Percentiles rank a stretch among this genome's conserved stretches.
phyloP scores from a whole-genome alignment of 768 basidiomycete genomes.

The Fibroporia radiculosa region DNA sequence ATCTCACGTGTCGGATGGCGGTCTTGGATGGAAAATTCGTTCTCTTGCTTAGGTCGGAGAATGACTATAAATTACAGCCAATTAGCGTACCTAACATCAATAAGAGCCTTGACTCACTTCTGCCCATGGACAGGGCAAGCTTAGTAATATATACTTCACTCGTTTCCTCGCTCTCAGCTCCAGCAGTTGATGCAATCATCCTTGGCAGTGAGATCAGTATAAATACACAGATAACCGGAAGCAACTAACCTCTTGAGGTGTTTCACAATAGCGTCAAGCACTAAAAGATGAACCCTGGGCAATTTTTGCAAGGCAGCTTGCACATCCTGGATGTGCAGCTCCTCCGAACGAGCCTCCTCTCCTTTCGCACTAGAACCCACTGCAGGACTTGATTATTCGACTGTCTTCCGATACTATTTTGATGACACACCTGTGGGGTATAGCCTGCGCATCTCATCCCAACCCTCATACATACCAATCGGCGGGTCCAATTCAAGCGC shows the following conservation, averaged over 20 bases:
- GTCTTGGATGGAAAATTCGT: constrained; percentile 83
- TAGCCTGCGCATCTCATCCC: constrained; percentile 85
- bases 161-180: constrained; percentile 48
- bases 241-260: constrained; percentile 65
- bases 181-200: constrained; percentile 55
- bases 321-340: constrained; percentile 58
- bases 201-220: constrained; percentile 26
- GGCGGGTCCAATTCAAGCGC: constrained; percentile 88
- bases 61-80: constrained; percentile 49
- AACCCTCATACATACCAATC: constrained; percentile 76
- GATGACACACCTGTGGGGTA: constrained; percentile 53
- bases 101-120: constrained; percentile 47
- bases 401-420: neutral
- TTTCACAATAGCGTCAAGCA: constrained; percentile 68
- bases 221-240: neutral
- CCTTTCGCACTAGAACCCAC: constrained; percentile 48
- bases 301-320: constrained; percentile 56
- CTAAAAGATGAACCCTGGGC: constrained; percentile 73
- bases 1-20: constrained; percentile 70
- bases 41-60: constrained; percentile 75
- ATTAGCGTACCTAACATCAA: neutral
- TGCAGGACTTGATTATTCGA: constrained; percentile 5
- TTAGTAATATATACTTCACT: constrained; percentile 82
- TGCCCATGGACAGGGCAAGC: constrained; percentile 77
- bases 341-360: constrained; percentile 47